Evolutionary conservation across 345 rosid genomes (phyloP), one percentile per base, ranked within the genome.

Genomic region (Luvunga scandens): DNA sequence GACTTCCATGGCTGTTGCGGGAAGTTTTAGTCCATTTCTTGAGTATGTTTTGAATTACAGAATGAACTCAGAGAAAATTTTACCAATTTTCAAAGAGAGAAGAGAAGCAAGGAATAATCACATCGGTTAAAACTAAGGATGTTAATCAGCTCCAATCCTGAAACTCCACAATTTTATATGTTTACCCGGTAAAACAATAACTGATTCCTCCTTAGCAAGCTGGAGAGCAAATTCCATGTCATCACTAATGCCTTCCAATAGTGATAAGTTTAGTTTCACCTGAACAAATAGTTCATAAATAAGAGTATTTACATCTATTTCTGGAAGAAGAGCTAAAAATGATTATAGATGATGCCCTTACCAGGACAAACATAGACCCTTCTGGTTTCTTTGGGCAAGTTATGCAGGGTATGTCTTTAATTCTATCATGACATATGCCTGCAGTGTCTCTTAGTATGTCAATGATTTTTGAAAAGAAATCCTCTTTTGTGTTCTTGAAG

Each of bases 131-230:
- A 36, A 21, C 13, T 25, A 0, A 7, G 48, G 9, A 66, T 45
- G 12, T 14, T 12, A 8, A 22, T 31, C 69, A 30, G 2, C 69
- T 38, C 21, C 19, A 65, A 2, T 12, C 42, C 45, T 25, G 7
- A 69, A 27, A 27, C n/a, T 45, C 9, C 3, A 16, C 3, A 42
- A 27, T 19, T 48, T 21, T 24, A 21, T 16, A 25, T 45, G 21
- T 33, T n/a, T 85, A 90, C 93, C 92, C 36, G 92, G 91, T 50
- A 89, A 27, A 36, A 90, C 55, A 12, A 90, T 78, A 8, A 89
- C 87, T 5, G 88, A 89, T 78, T 90, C 93, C 81, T 90, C 97
- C 66, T 67, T 81, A 7, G 87, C 90, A n/a, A 92, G 85, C 88
- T 92, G 87, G 71, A 80, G 72, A 65, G 90, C 83, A 81, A 92